These are phyloP conservation scores for Diaporthe citri DNA, from an alignment of 2,329 filamentous ascomycete genomes.

Conservation along the genomic window DNA sequence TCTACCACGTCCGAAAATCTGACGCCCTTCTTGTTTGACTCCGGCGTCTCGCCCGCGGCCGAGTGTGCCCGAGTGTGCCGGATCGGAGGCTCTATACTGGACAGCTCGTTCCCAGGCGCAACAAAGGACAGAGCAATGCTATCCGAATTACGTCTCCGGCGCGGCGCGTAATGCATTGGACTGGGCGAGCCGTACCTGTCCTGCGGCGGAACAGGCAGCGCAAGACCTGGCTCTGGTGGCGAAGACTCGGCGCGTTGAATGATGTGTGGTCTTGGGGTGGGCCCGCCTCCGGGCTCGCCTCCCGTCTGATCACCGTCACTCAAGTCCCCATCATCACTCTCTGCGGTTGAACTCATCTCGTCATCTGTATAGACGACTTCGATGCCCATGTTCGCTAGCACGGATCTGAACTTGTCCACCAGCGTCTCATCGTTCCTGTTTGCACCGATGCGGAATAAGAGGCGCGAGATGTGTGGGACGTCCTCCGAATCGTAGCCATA, in stretches of 20 bases:
- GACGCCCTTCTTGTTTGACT: conserved; percentile 36
- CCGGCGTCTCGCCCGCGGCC: conserved; percentile 15
- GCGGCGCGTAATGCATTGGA: conserved; percentile 39
- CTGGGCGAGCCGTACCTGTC: conserved; percentile 36
- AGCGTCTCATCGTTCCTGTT: conserved; percentile 69
- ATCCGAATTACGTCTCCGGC: conserved; percentile 45
- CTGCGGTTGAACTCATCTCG: conserved; percentile 23
- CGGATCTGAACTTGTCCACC: conserved; percentile 76
- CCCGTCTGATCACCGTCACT: conserved; percentile 16
- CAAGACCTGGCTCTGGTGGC: neutral
- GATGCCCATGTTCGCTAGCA: conserved; percentile 78
- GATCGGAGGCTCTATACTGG: conserved; percentile 21
- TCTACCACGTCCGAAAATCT: conserved; percentile 39
- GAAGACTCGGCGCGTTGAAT: conserved; percentile 20
- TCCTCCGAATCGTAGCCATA: conserved; percentile 81
- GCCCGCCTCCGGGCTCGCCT: conserved; percentile 19
- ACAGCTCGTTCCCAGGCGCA: conserved; percentile 3
- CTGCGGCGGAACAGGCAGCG: conserved; percentile 29
- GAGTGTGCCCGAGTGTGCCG: conserved; percentile 34
- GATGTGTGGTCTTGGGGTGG: conserved; percentile 18
- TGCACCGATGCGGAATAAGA: conserved; percentile 83
- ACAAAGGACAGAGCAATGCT: conserved; percentile 40
- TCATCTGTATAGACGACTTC: conserved; percentile 71
- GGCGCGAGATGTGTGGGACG: conserved; percentile 78
- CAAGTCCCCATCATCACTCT: conserved; percentile 18